Evolutionary conservation across 805 yeast genomes (phyloP).

Genomic region (Saccharomyces paradoxus): DNA sequence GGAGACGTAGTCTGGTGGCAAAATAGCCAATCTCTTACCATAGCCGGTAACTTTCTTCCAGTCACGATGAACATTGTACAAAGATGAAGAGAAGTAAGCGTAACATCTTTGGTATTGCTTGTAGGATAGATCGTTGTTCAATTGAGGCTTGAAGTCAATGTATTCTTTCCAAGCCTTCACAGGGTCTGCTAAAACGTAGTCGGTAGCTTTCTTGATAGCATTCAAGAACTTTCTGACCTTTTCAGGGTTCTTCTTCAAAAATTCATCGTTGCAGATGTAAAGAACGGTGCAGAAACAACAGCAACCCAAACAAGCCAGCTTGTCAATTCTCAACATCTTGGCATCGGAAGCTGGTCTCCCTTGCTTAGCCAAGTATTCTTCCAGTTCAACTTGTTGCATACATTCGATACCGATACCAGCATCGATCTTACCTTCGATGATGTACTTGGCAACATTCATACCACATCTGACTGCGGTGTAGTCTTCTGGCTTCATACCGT

Average conservation of each 20-base stretch:
- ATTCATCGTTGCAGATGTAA: slow-evolving; percentile 45
- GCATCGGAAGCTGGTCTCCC: slow-evolving; percentile 41
- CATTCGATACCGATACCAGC: slow-evolving; percentile 55
- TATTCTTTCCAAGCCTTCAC: slow-evolving; percentile 40
- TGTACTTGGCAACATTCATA: slow-evolving; percentile 50
- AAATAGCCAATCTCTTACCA: slow-evolving; percentile 45
- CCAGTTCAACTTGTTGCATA: slow-evolving; percentile 51
- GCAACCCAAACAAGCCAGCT: slow-evolving; percentile 48
- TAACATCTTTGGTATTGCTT: slow-evolving; percentile 46
- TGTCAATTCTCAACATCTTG: slow-evolving; percentile 49
- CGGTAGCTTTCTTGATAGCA: slow-evolving; percentile 46
- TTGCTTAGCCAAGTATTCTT: slow-evolving; percentile 37
- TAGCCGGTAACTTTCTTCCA: slow-evolving; percentile 50
- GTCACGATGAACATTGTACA: slow-evolving; percentile 47
- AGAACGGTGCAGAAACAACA: slow-evolving; percentile 52
- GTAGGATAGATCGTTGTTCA: slow-evolving; percentile 34
- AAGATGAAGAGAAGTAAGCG: slow-evolving; percentile 44
- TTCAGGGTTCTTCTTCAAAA: slow-evolving; percentile 39
- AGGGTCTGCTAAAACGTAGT: slow-evolving; percentile 38
- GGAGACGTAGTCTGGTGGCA: slow-evolving; percentile 41
- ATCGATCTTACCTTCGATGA: slow-evolving; percentile 47
- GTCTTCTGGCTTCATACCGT: slow-evolving; percentile 47
- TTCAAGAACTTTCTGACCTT: slow-evolving; percentile 38
- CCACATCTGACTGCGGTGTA: slow-evolving; percentile 54
- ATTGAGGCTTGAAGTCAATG: slow-evolving; percentile 40